Base-by-base conservation (phyloP, 257 asterid genomes). In the Solanum medicagineum region DNA sequence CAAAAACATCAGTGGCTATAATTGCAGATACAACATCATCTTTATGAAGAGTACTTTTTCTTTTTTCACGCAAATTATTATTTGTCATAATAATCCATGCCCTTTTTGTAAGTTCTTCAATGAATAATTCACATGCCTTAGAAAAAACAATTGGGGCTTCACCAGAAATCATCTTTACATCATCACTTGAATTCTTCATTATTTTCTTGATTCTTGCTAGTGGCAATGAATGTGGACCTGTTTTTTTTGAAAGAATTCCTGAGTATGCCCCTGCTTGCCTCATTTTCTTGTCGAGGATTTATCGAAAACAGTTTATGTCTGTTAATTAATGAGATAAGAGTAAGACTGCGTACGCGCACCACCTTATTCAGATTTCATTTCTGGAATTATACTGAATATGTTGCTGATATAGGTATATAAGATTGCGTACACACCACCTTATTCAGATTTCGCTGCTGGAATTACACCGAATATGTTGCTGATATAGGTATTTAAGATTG, bases 1-100 rank as follows among this genome's bases (percentile, higher is more conserved):
- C 98, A 85, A 95, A 93, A 73, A 93, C 44, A 86, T 95, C 98
- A 3, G 97, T 95, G 0, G 90, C 87, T 8, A 90, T 83, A 19
- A 95, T 93, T 60, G 98, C 98, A 26, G 96, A 91, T 15, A 91
- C 95, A 24, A 95, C 95, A 77, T 95, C 97, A 69, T 95, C 94
- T 70, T 91, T 93, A 63, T 92, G 93, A 80, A 95, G 83, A 0
- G 98, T 95, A 10, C 54, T 70, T 87, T 95, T 93, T 66, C 95
- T 89, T 88, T 94, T 93, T 5, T 87, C 93, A 60, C 90, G 89
- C 81, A 93, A 7, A 32, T 68, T 86, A 42, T 69, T 40, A 69
- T 70, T 70, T 40, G 95, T 87, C 77, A 89, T 79, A 19, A 5
- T 73, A n/a, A 10, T 69, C 98, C 98, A 94, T 8, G 95, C 94